phyloP scores from a whole-genome alignment of 192 early-diverging fungal genomes.

The Radiomyces spectabilis region DNA sequence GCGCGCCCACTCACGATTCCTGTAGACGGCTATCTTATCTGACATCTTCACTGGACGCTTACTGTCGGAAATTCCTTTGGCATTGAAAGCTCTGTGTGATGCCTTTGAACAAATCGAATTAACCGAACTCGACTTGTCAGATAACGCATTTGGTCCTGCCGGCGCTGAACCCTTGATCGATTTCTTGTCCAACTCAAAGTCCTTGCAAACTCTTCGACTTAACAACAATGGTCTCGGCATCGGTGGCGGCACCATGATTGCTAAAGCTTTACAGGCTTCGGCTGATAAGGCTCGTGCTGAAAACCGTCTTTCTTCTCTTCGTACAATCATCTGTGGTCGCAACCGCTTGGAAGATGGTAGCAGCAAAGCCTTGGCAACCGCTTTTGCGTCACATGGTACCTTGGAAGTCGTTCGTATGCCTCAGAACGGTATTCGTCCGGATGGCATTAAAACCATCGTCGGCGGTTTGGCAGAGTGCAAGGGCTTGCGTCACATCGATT shows the following conservation, averaged over 20 bases:
- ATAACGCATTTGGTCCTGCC: constrained; percentile 98
- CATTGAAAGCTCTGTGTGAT: constrained; percentile 74
- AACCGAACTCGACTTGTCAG: constrained; percentile 78
- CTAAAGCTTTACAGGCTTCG: constrained; percentile 71
- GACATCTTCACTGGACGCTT: constrained; percentile 95
- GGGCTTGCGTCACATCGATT: constrained; percentile 68
- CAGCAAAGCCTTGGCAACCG: constrained; percentile 65
- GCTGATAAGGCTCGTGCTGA: constrained; percentile 63
- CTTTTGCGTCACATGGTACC: constrained; percentile 70
- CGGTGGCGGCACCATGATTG: constrained; percentile 81
- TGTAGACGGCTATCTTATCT: constrained; percentile 70
- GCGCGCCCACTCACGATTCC: background rate
- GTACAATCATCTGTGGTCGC: constrained; percentile 81
- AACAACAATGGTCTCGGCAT: constrained; percentile 98
- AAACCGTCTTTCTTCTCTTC: constrained; percentile 58
- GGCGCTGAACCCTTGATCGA: constrained; percentile 84
- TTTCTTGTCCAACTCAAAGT: constrained; percentile 75
- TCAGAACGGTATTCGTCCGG: constrained; percentile 95
- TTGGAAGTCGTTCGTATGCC: constrained; percentile 85
- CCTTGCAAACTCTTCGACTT: constrained; percentile 77
- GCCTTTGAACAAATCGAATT: constrained; percentile 78
- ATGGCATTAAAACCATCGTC: constrained; percentile 77
- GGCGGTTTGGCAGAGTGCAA: constrained; percentile 58
- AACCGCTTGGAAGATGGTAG: constrained; percentile 91
- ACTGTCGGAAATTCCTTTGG: constrained; percentile 80